phyloP scores from a whole-genome alignment of 768 basidiomycete genomes.

The Russula brevipes region DNA sequence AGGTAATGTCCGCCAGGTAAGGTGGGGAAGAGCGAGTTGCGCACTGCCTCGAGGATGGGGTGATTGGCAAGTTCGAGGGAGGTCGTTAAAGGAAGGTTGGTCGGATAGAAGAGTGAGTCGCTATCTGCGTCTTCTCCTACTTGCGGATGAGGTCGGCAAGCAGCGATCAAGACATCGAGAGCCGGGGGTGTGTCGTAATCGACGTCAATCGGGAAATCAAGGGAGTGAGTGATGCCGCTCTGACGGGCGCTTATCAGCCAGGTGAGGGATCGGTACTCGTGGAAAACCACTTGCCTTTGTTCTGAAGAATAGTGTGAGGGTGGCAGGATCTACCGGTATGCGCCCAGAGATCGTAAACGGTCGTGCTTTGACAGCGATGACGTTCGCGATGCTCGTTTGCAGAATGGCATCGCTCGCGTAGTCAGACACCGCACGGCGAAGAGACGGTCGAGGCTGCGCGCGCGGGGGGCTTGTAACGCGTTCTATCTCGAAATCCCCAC shows the following conservation, averaged over 20 bases:
- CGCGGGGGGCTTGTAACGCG: slow-evolving; percentile 27
- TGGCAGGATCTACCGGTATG: slow-evolving; percentile 63
- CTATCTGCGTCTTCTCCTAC: slow-evolving; percentile 46
- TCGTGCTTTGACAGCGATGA: slow-evolving; percentile 54
- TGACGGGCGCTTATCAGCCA: slow-evolving; percentile 29
- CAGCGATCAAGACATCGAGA: slow-evolving; percentile 69
- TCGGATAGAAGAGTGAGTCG: slow-evolving; percentile 68
- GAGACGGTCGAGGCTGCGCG: slow-evolving; percentile 21
- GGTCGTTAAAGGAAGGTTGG: slow-evolving; percentile 64
- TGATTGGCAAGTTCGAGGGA: slow-evolving; percentile 78
- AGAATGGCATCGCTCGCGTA: slow-evolving; percentile 51
- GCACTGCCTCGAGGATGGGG: slow-evolving; percentile 74
- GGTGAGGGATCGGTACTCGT: not conserved
- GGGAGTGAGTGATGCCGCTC: slow-evolving; percentile 74
- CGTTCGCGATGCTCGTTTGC: slow-evolving; percentile 48
- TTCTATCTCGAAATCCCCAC: slow-evolving; percentile 61
- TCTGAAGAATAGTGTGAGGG: slow-evolving; percentile 70
- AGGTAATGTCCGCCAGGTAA: slow-evolving; percentile 67
- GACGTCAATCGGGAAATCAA: slow-evolving; percentile 78
- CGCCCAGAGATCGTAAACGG: slow-evolving; percentile 64
- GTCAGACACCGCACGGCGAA: slow-evolving; percentile 35
- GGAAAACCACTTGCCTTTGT: slow-evolving; percentile 51
- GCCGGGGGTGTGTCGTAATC: slow-evolving; percentile 71
- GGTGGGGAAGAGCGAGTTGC: slow-evolving; percentile 64
- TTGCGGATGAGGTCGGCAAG: slow-evolving; percentile 62